Evolutionary conservation across 805 yeast genomes (phyloP).

Genomic region (Clavispora asparagi): DNA sequence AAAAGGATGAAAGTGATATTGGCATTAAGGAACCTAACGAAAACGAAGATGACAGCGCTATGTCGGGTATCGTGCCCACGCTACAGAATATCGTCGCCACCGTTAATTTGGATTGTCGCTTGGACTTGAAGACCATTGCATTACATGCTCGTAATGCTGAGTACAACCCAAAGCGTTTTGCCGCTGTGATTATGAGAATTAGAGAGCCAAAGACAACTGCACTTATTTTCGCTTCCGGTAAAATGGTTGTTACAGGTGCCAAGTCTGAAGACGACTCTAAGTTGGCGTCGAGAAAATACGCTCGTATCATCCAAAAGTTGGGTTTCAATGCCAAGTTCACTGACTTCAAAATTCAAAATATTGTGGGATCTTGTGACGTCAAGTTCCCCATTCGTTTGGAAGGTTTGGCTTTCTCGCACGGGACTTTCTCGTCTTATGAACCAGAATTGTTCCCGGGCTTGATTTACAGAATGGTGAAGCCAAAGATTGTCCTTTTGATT

Average conservation of each 20-base stretch:
- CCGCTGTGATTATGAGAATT: slow-evolving; percentile 98
- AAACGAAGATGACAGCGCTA: slow-evolving; percentile 60
- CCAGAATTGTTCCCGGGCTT: slow-evolving; percentile 98
- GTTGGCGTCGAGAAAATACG: slow-evolving; percentile 94
- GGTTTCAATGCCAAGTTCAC: slow-evolving; percentile 98
- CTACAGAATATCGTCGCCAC: slow-evolving; percentile 95
- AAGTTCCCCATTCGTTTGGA: slow-evolving; percentile 96
- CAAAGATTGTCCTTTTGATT: slow-evolving; percentile 90
- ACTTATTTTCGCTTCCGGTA: slow-evolving; percentile 94
- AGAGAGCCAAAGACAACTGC: slow-evolving; percentile 99
- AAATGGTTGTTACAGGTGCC: slow-evolving; percentile 99
- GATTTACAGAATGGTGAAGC: slow-evolving; percentile 98
- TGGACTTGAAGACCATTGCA: slow-evolving; percentile 95
- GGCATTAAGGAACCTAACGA: slow-evolving; percentile 32
- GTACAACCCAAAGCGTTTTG: slow-evolving; percentile 97
- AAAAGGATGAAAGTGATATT: slow-evolving; percentile 13
- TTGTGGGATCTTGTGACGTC: slow-evolving; percentile 98
- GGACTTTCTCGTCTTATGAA: slow-evolving; percentile 97
- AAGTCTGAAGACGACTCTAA: slow-evolving; percentile 98
- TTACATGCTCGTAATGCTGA: slow-evolving; percentile 98
- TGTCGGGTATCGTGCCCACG: slow-evolving; percentile 96
- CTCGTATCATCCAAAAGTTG: slow-evolving; percentile 94
- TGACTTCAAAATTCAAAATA: slow-evolving; percentile 96
- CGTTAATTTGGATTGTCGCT: slow-evolving; percentile 90
- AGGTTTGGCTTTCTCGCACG: slow-evolving; percentile 97